phyloP scores from a whole-genome alignment of 257 asterid species.

The Solanum appendiculatum region DNA sequence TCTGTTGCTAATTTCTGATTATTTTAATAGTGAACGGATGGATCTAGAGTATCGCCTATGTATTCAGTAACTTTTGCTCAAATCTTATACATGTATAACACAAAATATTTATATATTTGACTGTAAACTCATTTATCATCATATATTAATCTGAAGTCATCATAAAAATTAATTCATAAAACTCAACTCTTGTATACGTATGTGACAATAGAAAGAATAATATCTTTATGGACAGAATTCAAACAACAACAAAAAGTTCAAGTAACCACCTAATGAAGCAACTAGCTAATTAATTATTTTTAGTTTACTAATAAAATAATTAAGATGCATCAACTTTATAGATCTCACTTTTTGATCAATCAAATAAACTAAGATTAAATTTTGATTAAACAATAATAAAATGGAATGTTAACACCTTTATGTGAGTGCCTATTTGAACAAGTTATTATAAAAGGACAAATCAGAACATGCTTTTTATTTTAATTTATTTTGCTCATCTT shows the following conservation, averaged over 20 bases:
- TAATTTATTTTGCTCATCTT: not conserved
- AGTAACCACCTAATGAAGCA: constrained; percentile 1
- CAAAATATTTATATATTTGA: not conserved
- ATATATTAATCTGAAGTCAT: not conserved
- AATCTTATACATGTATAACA: not conserved
- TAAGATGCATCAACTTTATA: not conserved
- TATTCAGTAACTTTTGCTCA: not conserved
- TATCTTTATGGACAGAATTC: not conserved
- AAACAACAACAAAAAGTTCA: not conserved
- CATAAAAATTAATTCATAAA: not conserved
- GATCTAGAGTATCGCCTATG: not conserved
- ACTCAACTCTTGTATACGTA: not conserved
- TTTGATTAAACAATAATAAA: not conserved
- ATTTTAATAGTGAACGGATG: not conserved
- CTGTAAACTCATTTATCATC: not conserved
- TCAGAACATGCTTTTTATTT: not conserved
- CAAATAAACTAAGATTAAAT: not conserved
- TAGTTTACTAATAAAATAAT: not conserved
- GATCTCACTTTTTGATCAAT: not conserved
- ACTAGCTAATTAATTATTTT: not conserved
- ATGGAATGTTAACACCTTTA: constrained; percentile 1
- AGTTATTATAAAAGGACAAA: not conserved
- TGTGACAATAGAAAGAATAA: not conserved
- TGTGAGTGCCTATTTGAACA: not conserved
- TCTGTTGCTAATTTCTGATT: not conserved